These are phyloP conservation scores for Lagenidium giganteum DNA, from an alignment of 352 stramenopile genomes.

Conservation along the genomic window DNA sequence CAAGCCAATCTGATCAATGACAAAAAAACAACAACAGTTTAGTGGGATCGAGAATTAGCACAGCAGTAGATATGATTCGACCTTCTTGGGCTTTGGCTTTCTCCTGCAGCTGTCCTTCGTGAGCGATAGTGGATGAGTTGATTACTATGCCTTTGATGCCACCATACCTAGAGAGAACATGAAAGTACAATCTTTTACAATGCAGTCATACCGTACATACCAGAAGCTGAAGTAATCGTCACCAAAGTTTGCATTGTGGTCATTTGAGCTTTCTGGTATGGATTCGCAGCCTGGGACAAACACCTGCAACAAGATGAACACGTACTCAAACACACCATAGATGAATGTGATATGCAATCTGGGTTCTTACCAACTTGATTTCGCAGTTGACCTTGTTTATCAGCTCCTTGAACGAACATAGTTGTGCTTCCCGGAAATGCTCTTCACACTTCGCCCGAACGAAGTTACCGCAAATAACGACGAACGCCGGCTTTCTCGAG, in stretches of 20 bases:
- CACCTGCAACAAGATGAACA: constrained; percentile 5
- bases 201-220: constrained; percentile 17
- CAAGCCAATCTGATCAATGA: constrained; percentile 56
- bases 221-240: constrained; percentile 75
- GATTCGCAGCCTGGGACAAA: constrained; percentile 12
- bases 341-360: not conserved
- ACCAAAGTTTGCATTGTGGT: constrained; percentile 54
- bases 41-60: not conserved
- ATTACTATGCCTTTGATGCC: constrained; percentile 77
- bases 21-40: not conserved
- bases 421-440: constrained; percentile 32
- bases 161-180: constrained; percentile 36
- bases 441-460: constrained; percentile 32
- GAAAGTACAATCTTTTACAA: not conserved
- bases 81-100: constrained; percentile 47
- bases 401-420: constrained; percentile 49
- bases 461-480: constrained; percentile 64
- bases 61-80: constrained; percentile 16
- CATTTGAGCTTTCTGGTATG: not conserved
- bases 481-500: constrained; percentile 43
- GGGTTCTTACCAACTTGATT: constrained; percentile 56
- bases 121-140: constrained; percentile 44
- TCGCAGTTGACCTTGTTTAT: constrained; percentile 53
- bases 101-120: constrained; percentile 19
- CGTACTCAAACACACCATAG: not conserved